phyloP scores from a whole-genome alignment of 352 stramenopile species.

The Globisporangium radiosum region DNA sequence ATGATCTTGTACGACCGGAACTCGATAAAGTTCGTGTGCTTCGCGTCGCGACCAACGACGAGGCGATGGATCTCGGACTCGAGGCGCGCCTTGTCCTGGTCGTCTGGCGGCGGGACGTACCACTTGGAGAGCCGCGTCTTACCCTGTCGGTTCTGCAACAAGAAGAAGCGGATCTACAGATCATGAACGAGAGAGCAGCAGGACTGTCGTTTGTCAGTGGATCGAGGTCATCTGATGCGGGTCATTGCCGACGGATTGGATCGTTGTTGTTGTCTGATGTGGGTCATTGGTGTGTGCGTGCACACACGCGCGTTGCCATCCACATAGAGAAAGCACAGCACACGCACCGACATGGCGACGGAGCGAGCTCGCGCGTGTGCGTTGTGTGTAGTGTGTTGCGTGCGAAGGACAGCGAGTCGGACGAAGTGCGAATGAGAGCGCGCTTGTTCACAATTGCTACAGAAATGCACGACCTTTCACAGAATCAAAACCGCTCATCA shows the following conservation, averaged over 20 bases:
- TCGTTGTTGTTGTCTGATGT: too few relatives aligned
- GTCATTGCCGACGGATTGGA: too few relatives aligned
- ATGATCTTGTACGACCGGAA: conserved; percentile 99
- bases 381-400: too few relatives aligned
- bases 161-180: conserved; percentile 94
- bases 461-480: too few relatives aligned
- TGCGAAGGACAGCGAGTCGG: too few relatives aligned
- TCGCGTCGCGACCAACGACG: conserved; percentile 82
- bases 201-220: too few relatives aligned
- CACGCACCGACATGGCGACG: not conserved
- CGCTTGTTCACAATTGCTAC: too few relatives aligned
- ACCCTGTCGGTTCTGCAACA: conserved; percentile 98
- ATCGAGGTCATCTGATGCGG: too few relatives aligned
- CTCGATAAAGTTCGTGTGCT: conserved; percentile 95
- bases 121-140: conserved; percentile 99
- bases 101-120: conserved; percentile 88
- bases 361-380: not conserved
- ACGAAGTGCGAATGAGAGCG: not conserved
- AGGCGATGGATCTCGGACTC: conserved; percentile 90
- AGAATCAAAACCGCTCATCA: too few relatives aligned
- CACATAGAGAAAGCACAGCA: not conserved
- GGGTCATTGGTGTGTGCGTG: not conserved
- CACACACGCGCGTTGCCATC: not conserved
- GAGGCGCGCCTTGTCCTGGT: conserved; percentile 78
- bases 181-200: too few relatives aligned